phyloP scores from a whole-genome alignment of 768 basidiomycete genomes.

The Podaxis pistillaris region DNA sequence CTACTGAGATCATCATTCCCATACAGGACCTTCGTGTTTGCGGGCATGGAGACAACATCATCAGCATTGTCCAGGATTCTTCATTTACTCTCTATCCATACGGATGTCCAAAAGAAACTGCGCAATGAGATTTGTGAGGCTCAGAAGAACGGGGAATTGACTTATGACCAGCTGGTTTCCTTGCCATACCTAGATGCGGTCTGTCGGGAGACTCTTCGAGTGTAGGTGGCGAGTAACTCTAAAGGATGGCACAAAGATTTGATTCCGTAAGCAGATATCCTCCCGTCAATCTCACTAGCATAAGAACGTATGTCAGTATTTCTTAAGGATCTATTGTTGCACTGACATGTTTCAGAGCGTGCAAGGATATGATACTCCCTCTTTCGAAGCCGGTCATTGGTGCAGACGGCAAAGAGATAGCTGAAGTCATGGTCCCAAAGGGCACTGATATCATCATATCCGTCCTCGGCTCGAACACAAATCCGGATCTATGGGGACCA shows the following conservation, averaged over 20 bases:
- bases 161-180: background rate
- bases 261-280: background rate
- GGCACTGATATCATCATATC: background rate
- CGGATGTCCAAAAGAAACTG: background rate
- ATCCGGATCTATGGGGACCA: background rate
- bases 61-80: background rate
- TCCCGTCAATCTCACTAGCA: background rate
- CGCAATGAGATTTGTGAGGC: background rate
- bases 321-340: background rate
- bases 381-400: background rate
- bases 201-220: background rate
- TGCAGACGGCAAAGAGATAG: background rate
- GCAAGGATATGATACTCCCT: background rate
- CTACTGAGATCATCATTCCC: background rate
- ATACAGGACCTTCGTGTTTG: background rate
- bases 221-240: background rate
- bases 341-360: background rate
- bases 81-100: background rate
- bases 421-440: background rate
- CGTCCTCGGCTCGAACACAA: background rate
- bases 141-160: background rate
- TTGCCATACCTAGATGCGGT: background rate
- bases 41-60: background rate
- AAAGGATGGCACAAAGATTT: background rate
- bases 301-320: background rate